Percentiles rank a stretch among this genome's conserved stretches.
These are phyloP conservation scores for Epichloe amarillans DNA, from an alignment of 2,329 filamentous ascomycete genomes.

Conservation along the genomic window DNA sequence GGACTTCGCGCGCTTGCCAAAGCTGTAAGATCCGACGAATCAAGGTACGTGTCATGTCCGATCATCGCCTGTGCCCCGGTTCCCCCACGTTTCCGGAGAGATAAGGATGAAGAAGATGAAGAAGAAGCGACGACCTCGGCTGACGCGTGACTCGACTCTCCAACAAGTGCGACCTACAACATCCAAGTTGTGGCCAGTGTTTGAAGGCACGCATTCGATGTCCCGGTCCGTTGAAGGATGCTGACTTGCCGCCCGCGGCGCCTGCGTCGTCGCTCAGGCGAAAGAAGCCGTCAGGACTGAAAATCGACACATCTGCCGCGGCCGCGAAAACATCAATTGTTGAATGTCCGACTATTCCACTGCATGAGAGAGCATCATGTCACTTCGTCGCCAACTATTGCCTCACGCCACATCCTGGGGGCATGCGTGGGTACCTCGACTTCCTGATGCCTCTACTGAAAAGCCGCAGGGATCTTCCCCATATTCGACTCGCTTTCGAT, in stretches of 20 bases:
- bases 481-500: background rate
- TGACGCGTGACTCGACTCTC: background rate
- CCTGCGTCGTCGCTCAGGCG: background rate
- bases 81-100: background rate
- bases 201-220: background rate
- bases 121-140: background rate
- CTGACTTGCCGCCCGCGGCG: background rate
- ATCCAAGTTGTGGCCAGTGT: background rate
- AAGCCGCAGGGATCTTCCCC: background rate
- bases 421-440: background rate
- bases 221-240: background rate
- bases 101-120: no score
- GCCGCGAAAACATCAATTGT: background rate
- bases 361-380: background rate
- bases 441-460: background rate
- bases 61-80: background rate
- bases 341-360: background rate
- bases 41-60: background rate
- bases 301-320: background rate
- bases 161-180: background rate
- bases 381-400: background rate
- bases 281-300: background rate
- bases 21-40: background rate
- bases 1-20: background rate
- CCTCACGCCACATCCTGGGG: background rate